Base-by-base conservation (phyloP, 1,284 basidiomycete genomes). In the Tilletiopsis washingtonensis region DNA sequence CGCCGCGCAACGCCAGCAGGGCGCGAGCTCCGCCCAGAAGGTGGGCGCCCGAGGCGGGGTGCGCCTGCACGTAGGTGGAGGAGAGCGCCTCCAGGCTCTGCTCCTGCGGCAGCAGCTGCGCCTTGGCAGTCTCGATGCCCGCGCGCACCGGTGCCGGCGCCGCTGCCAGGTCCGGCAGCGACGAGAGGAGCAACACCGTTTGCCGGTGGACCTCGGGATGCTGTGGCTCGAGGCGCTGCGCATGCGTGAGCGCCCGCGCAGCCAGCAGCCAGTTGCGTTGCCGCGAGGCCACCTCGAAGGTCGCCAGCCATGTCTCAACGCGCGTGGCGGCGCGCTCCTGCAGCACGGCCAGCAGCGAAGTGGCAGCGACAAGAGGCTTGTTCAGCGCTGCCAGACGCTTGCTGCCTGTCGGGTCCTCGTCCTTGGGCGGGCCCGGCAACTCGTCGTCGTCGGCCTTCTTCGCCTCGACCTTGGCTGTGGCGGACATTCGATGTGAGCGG, bases 241-340 rank as follows among this genome's bases (percentile, higher is more conserved):
- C 85, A 2, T 76, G 77, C 7, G 77, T 78, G 4, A 97, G 77
- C 0, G 87, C 87, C 54, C 81, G 78, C 1, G 83, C 75, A 0
- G 89, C 90, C 62, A 88, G 84, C 23, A 91, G 74, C 64, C 84
- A 84, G 71, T 87, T 88, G 66, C 82, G 89, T 91, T 84, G 78
- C 45, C 89, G 78, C 19, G 86, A 74, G 21, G 85, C 82, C 23
- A 97, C 83, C 66, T 96, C 89, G 67, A 88, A 94, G 1, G 80
- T 78, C 0, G 79, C 78, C 39, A 83, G 73, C 85, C 88, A 91
- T 4, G 82, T 82, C 36, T 87, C 82, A 6, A 87, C 73, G 45
- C 81, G 77, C 1, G 77, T n/a, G 0, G 57, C 25, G 3, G 67
- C 61, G 15, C 69, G 75, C 2, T 75, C 76, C 17, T 80, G 78